Evolutionary conservation across 352 stramenopile species (phyloP).

Genomic region (Pythium angustatum): DNA sequence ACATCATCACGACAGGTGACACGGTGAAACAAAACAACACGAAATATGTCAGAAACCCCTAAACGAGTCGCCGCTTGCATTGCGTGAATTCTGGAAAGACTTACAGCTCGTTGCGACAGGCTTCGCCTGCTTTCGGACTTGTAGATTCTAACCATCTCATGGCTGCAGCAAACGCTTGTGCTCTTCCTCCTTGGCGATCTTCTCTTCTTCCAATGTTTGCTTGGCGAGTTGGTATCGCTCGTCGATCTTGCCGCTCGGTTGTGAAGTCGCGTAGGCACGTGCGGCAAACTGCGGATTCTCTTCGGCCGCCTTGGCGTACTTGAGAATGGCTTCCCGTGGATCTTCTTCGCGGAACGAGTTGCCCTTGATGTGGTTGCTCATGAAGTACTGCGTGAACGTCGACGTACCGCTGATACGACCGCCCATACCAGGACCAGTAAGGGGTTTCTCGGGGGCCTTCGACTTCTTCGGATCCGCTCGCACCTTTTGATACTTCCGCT

Average conservation of each 20-base stretch:
- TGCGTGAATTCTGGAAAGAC: not conserved
- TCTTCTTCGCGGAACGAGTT: conserved; percentile 83
- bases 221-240: conserved; percentile 69
- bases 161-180: conserved; percentile 65
- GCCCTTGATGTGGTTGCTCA: conserved; percentile 85
- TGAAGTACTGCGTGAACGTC: conserved; percentile 89
- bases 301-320: conserved; percentile 80
- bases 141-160: too few relatives aligned
- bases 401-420: conserved; percentile 77
- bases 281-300: conserved; percentile 69
- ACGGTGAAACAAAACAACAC: not conserved
- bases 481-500: conserved; percentile 75
- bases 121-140: too few relatives aligned
- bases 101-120: not conserved
- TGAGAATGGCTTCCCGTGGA: conserved; percentile 81
- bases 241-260: conserved; percentile 65
- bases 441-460: conserved; percentile 72
- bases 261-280: conserved; percentile 51
- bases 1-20: not conserved
- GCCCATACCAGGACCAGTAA: conserved; percentile 74
- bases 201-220: conserved; percentile 82
- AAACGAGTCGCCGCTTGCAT: not conserved
- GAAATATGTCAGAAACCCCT: not conserved
- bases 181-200: conserved; percentile 76
- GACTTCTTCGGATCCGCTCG: conserved; percentile 72